Base-by-base conservation (phyloP, 805 yeast genomes). In the Lachancea sp. region DNA sequence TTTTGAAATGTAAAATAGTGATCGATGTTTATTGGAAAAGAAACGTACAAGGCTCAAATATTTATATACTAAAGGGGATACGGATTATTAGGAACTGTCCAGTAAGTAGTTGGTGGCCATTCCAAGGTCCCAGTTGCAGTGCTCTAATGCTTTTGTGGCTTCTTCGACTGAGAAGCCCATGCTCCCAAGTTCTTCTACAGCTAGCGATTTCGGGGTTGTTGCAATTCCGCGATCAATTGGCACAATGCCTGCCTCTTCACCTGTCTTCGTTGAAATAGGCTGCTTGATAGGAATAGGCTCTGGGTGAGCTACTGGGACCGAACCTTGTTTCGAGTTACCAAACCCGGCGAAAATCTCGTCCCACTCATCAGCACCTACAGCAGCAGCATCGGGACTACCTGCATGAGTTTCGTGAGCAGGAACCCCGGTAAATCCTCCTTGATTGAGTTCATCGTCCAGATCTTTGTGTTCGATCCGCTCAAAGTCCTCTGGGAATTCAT, bases 321-420 rank as follows among this genome's bases (percentile, higher is more conserved):
- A 16, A 8, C 36, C 29, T 16, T 33, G 38, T 31, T 45, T 34
- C 13, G 43, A 40, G 22, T 43, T 82, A 13, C 90, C 89, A 58
- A 85, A 83, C 0, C 94, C 95, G 3, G 94, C 90, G 66, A 88
- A 88, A 19, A 88, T 72, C 64, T 86, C 89, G 55, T 88, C 96
- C 97, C 97, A 88, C 60, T 88, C 97, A 54, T 86, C 95, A 39
- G 70, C 73, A 22, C 61, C 65, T 44, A 54, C 62, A 45, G 53
- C 54, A 8, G 40, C 39, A 12, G 36, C 18, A 31, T 31, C 42
- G 15, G 42, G 22, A 3, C 20, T 40, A 9, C 29, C 31, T 13
- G 38, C 39, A 26, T 34, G 39, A 3, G 36, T 28, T 11, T 32
- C 41, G 7, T 26, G 31, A 16, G 37, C 34, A n/a, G 39, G 24